Evolutionary conservation across 371 early-diverging fungal species (phyloP), one percentile per base, ranked within the genome.

Genomic region (Dinochytrium kinnereticum): DNA sequence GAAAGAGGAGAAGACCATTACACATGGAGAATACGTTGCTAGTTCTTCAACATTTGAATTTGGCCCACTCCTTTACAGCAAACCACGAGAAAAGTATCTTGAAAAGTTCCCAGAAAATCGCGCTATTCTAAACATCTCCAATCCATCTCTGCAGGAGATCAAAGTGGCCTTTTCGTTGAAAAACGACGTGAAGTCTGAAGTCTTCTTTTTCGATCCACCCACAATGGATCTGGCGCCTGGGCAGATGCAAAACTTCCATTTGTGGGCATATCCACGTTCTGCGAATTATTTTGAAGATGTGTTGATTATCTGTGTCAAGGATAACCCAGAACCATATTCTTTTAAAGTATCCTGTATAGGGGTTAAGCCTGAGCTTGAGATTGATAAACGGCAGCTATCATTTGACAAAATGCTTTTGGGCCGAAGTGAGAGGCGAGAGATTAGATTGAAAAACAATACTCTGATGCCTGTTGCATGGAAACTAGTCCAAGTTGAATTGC

Each of bases 401-500:
- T 89, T 89, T 78, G 89, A 89, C 33, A 87, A 86, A 59, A 40
- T 89, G 33, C 80, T 86, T 2, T 68, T 88, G 1, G 80, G 81
- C 5, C 76, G 86, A 49, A 74, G 71, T 30, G 89, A 89, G 57
- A 67, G 61, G 26, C 75, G 87, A 5, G 86, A 88, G 64, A 59
- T 89, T 39, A 80, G 76, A 51, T 69, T 89, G 26, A 82, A 76
- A 67, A 89, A 89, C 70, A 79, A 76, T 39, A 85, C 82, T 10
- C 68, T 76, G 3, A 70, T 89, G 71, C 84, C 87, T 0, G 79
- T 87, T 7, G 77, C 72, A 1, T 88, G 88, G 88, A 83, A 82
- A 53, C 70, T 89, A n/a, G 77, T 70, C 7, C 86, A 87, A 21
- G 75, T 85, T 19, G 89, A 89, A 24, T 36, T 71, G 21, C 70